Percentiles rank a stretch among this genome's conserved stretches.
phyloP scores from a whole-genome alignment of 208 protist species.

The Wallacemonas sp. region DNA sequence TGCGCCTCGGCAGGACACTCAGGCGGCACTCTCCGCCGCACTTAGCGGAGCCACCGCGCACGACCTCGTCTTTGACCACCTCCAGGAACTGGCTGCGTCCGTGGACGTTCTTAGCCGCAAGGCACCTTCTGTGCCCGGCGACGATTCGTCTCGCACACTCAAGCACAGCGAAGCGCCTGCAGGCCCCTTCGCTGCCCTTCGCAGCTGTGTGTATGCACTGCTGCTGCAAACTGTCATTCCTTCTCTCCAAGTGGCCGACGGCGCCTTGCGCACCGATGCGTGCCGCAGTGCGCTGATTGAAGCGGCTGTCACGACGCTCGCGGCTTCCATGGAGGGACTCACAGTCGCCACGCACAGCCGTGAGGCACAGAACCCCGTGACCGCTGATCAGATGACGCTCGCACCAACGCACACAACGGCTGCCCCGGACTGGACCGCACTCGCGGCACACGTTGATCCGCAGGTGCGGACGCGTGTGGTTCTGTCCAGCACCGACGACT shows the following conservation, averaged over 20 bases:
- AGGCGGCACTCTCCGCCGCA: not conserved
- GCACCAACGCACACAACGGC: not conserved
- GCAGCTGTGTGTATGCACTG: constrained; percentile 31
- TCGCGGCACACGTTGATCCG: not conserved
- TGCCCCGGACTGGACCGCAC: not conserved
- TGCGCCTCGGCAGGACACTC: not conserved
- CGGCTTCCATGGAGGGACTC: not conserved
- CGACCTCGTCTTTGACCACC: not conserved
- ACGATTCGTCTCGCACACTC: no score
- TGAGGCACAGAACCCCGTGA: no score
- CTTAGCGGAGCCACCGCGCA: not conserved
- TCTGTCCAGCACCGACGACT: not conserved
- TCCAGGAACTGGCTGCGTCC: not conserved
- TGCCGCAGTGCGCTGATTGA: constrained; percentile 11
- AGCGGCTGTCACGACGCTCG: constrained; percentile 7
- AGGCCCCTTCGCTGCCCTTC: constrained; percentile 12
- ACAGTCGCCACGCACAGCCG: not conserved
- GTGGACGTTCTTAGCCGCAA: not conserved
- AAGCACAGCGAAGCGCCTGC: constrained; percentile 9
- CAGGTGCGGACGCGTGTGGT: not conserved
- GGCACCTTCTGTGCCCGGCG: no score
- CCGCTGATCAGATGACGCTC: not conserved
- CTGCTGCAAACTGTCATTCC: constrained; percentile 46
- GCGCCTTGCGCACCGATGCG: constrained; percentile 10
- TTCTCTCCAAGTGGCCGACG: constrained; percentile 24